Evolutionary conservation across 148 eudicot genomes (phyloP).

Genomic region (Camellia sinensis): DNA sequence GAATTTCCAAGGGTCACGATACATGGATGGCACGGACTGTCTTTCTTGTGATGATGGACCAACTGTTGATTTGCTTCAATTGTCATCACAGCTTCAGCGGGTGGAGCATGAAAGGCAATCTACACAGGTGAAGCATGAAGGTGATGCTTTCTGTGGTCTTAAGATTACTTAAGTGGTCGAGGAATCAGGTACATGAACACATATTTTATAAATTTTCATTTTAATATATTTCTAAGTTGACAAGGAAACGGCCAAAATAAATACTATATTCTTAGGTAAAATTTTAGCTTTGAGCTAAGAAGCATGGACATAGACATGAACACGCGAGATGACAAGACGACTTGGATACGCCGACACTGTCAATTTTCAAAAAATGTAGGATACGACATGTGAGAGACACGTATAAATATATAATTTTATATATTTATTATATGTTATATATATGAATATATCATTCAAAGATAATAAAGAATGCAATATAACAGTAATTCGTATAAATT

Average conservation of each 20-base stretch:
- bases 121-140: slow-evolving; percentile 34
- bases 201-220: neutral
- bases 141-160: slow-evolving; percentile 25
- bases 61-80: slow-evolving; percentile 60
- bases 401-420: too few species aligned
- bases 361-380: too few species aligned
- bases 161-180: slow-evolving; percentile 6
- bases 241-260: neutral
- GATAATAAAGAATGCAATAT: too few species aligned
- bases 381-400: too few species aligned
- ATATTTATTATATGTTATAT: too few species aligned
- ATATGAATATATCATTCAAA: too few species aligned
- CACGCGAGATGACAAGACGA: too few species aligned
- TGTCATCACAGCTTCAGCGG: slow-evolving; percentile 66
- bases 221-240: neutral
- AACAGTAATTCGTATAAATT: too few species aligned
- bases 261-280: neutral
- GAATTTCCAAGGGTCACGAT: slow-evolving; percentile 40
- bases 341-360: too few species aligned
- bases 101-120: slow-evolving; percentile 58
- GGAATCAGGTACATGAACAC: neutral
- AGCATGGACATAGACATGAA: too few species aligned
- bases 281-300: too few species aligned
- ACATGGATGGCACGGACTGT: slow-evolving; percentile 20
- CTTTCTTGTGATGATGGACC: slow-evolving; percentile 32